Evolutionary conservation across 495 filamentous ascomycete genomes (phyloP).

Genomic region (Penicillium cataractarum): DNA sequence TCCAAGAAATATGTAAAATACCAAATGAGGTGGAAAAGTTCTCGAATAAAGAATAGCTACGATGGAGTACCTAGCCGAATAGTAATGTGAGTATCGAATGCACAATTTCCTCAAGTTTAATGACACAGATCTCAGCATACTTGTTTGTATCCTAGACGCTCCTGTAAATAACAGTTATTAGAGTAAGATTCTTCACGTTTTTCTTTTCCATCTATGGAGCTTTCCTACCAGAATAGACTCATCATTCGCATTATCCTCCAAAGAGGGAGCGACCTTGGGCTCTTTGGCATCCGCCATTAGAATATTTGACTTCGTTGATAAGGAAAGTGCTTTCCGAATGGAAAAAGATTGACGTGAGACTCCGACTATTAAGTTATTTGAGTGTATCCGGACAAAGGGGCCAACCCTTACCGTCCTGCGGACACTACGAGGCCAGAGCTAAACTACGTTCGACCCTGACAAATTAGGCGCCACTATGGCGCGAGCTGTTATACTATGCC

Average conservation of each 20-base stretch:
- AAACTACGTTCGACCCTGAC: background rate
- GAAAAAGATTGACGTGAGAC: background rate
- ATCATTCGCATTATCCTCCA: background rate
- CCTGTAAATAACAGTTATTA: background rate
- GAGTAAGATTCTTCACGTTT: background rate
- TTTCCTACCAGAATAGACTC: background rate
- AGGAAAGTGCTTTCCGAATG: no score
- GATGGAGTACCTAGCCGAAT: slow-evolving; percentile 53
- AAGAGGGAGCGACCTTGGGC: background rate
- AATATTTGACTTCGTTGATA: no score
- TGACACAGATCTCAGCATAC: background rate
- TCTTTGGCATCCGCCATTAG: background rate
- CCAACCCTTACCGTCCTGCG: background rate
- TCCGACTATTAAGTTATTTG: background rate
- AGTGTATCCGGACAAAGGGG: background rate
- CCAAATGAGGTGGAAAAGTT: slow-evolving; percentile 60
- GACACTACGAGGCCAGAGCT: background rate
- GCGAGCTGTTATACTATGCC: background rate
- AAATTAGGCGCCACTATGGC: background rate
- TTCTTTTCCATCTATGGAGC: background rate
- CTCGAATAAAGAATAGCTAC: slow-evolving; percentile 55
- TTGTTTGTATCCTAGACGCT: background rate
- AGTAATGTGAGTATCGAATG: no score
- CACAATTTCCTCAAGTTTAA: no score
- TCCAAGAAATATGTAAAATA: slow-evolving; percentile 19